Evolutionary conservation across 768 basidiomycete species (phyloP), one percentile per base, ranked within the genome.

Genomic region (Porphyrellus cyaneotinctus): DNA sequence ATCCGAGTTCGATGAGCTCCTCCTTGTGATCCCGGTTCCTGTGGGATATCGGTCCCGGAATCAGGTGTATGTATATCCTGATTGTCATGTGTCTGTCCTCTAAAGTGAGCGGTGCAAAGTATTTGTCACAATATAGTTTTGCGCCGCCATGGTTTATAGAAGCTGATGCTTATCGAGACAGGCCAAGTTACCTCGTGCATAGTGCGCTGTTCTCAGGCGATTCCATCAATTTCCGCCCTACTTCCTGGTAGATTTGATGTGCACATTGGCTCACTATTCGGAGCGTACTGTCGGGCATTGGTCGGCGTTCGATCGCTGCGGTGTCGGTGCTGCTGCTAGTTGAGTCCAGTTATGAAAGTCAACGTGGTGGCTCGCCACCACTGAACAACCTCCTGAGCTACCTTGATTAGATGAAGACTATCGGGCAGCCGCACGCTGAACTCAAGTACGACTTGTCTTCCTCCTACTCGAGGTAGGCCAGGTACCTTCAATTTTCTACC

Each of bases 61-160:
- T n/a, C n/a, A n/a, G n/a, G n/a, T n/a, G n/a, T n/a, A 23, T 7
- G 20, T 49, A 15, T 17, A 13, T 10, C 20, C 8, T 35, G 17
- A 20, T 39, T 44, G 32, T 53, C 59, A 48, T 51, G 45, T 53
- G n/a, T 24, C 20, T 41, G 22, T 38, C 44, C 18, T 38, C 32
- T 52, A 47, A 44, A 24, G 37, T 51, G 49, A 36, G 35, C 36
- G 53, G 58, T 47, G 52, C 49, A 49, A 51, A 32, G 26, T 13
- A n/a, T 43, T 49, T 53, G 20, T 9, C 10, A n/a, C 18, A 5
- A 15, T 17, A 14, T n/a, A n/a, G n/a, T n/a, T n/a, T n/a, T n/a
- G n/a, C n/a, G n/a, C n/a, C n/a, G n/a, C n/a, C n/a, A n/a, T n/a
- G 35, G 17, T 12, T 41, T 53, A 30, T 17, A 23, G 47, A 36